Base-by-base conservation (phyloP, 1,284 basidiomycete genomes). In the Flammula alnicola region DNA sequence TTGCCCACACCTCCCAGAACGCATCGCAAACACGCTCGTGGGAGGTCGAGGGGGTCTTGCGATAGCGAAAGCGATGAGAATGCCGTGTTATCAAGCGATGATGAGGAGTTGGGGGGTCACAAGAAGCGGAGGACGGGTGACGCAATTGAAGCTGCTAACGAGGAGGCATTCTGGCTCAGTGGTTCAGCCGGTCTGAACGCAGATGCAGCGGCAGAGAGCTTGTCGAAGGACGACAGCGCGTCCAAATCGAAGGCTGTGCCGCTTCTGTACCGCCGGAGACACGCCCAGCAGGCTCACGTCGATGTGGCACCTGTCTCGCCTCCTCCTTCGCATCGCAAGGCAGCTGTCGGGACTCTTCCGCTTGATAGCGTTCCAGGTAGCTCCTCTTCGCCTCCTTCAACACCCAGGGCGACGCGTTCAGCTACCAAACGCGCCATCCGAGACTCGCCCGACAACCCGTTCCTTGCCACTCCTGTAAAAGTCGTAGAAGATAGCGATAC, bases 381-480 rank as follows among this genome's bases (percentile, higher is more conserved):
- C 14, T 44, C 30, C 2, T 16, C 27, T 3, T 55, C 63, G 14
- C 64, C 65, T 2, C 69, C 69, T 2, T 52, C 51, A 22, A 70
- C 71, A 0, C 70, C 72, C 3, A 63, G 67, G 32, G n/a, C n/a
- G n/a, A 58, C 63, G 25, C 58, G 56, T n/a, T 54, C 58, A 1
- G 57, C 51, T 33, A 44, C 43, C 16, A 53, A 36, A 38, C 48
- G 30, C 29, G 54, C 47, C 7, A 49, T 68, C 29, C 65, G 67
- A 16, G 73, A 75, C 51, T 74, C 73, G 23, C 74, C 75, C 0
- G 63, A 71, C 31, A 76, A 76, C 55, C 74, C 76, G 1, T 77
- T 77, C 60, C 57, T 77, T 16, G 69, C 63, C 23, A 68, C 71
- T 1, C 67, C 71, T 11, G 39, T 45, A 22, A 59, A 58, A 7